Base-by-base conservation (phyloP, 371 early-diverging fungal genomes). In the Apophysomyces ossiformis region DNA sequence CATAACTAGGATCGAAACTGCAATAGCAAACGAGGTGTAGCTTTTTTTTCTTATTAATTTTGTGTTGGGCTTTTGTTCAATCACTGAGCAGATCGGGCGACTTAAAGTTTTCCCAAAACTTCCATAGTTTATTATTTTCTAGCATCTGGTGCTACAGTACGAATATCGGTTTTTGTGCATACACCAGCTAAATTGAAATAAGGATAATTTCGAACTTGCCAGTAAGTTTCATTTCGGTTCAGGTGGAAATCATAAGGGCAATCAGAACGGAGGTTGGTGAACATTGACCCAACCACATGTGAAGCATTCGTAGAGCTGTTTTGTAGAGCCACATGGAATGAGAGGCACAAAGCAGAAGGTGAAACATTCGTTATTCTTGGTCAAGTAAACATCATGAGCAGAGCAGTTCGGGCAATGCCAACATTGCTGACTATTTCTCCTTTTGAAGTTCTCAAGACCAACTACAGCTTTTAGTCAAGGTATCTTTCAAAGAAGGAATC, bases 281-380 rank as follows among this genome's bases (percentile, higher is more conserved):
- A 80, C 78, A 59, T 77, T 83, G 15, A 76, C 65, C 74, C 83
- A 73, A 37, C 78, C 77, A 60, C 83, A 83, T 7, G 83, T 83
- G 15, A 60, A 58, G 60, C 83, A 83, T 61, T 78, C 80, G 26
- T 83, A 83, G 0, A 78, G 70, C 2, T 70, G 63, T 50, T 72
- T 73, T 13, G 80, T 77, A 9, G 64, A 47, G 16, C 80, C 78
- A 57, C 76, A 76, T 21, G 83, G 83, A 37, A 83, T 75, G 32
- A 83, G 63, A 2, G 83, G 83, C 50, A 83, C 65, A 63, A 83
- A 83, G 65, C 80, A 83, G 56, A 83, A 78, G 0, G 83, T 83
- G 60, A 83, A 83, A 62, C 80, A 83, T 35, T 83, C 67, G 57
- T 79, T 79, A 3, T 67, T 60, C 39, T 78, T 80, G 32, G 77